A percentile compares a stretch with the other conserved stretches of the same genome.
These are phyloP conservation scores for Annona cherimola DNA, from an alignment of 164 flowering plant species.

Conservation along the genomic window DNA sequence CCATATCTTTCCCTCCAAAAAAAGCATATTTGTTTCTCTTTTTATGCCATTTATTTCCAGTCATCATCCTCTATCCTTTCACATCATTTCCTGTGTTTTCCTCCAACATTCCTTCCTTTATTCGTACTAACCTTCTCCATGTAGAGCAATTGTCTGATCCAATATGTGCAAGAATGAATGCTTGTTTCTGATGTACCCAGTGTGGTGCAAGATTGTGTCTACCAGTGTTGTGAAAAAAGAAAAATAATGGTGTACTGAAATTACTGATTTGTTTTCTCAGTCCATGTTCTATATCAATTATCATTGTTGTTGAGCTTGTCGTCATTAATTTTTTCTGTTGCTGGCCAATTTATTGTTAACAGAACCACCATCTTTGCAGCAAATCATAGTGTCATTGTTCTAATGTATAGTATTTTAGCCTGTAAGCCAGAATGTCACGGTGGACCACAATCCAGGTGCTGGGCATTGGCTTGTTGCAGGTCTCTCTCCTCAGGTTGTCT, in stretches of 20 bases:
- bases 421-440: constrained; percentile 69
- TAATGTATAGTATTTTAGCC: constrained; percentile 37
- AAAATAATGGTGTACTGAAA: not conserved
- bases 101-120: not conserved
- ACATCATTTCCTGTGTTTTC: too few relatives aligned
- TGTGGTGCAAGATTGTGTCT: not conserved
- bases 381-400: constrained; percentile 5
- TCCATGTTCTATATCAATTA: not conserved
- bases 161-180: not conserved
- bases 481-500: constrained; percentile 90
- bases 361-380: not conserved
- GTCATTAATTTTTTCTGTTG: too few relatives aligned
- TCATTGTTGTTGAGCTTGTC: not conserved
- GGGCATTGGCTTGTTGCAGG: constrained; percentile 99
- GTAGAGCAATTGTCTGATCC: too few relatives aligned
- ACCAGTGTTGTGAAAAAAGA: not conserved
- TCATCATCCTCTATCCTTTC: too few relatives aligned
- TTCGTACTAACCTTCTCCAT: too few relatives aligned
- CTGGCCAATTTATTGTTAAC: not conserved
- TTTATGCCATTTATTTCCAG: too few relatives aligned
- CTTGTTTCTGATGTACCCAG: constrained; percentile 6
- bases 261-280: not conserved
- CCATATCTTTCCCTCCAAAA: too few relatives aligned
- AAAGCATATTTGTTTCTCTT: too few relatives aligned
- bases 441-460: constrained; percentile 92